These are phyloP conservation scores for Blastomyces emzantsi DNA, from an alignment of 2,329 filamentous ascomycete genomes.

Conservation along the genomic window DNA sequence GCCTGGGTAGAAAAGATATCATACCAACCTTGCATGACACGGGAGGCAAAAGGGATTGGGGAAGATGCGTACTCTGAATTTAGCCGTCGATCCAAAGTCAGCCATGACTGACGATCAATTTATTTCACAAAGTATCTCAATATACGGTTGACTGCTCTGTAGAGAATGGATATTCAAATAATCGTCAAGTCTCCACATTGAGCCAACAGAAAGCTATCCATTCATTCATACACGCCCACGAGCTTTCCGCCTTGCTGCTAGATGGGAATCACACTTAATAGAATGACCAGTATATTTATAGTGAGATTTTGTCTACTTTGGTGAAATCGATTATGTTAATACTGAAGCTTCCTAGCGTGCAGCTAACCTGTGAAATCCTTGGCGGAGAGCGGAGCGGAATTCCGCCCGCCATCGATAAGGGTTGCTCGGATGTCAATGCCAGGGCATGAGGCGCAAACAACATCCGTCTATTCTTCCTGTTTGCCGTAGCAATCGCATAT, in stretches of 20 bases:
- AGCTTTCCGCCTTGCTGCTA: too few relatives aligned
- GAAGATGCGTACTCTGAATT: too few relatives aligned
- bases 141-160: too few relatives aligned
- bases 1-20: not conserved
- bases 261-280: too few relatives aligned
- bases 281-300: not conserved
- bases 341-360: not conserved
- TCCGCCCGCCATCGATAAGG: not conserved
- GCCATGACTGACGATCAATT: too few relatives aligned
- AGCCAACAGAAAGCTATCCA: too few relatives aligned
- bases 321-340: not conserved
- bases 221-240: too few relatives aligned
- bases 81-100: too few relatives aligned
- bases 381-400: not conserved
- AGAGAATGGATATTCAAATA: too few relatives aligned
- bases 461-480: not conserved
- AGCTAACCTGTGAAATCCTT: not conserved
- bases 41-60: not conserved
- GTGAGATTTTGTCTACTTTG: not conserved
- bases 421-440: not conserved
- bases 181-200: too few relatives aligned
- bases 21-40: not conserved
- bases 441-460: not conserved
- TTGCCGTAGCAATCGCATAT: not conserved
- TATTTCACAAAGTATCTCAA: too few relatives aligned